A percentile compares a stretch with the other conserved stretches of the same genome.
These are phyloP conservation scores for Umbelopsis sp. DNA, from an alignment of 371 early-diverging fungal species.

Conservation along the genomic window DNA sequence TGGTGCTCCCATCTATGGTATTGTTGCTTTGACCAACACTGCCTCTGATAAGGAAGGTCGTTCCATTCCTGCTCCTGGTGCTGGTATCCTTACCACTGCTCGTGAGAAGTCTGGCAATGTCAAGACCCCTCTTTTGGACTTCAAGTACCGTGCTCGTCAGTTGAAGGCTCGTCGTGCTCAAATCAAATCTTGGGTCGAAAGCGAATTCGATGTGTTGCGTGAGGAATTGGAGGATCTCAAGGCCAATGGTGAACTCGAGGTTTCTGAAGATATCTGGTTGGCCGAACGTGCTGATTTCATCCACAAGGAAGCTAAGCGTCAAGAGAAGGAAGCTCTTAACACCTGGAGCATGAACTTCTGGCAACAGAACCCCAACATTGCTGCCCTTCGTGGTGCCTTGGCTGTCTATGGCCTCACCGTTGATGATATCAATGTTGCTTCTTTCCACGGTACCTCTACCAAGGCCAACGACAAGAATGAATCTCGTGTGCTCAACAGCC, in stretches of 20 bases:
- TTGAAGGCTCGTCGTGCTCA: constrained; percentile 78
- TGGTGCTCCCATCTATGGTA: constrained; percentile 95
- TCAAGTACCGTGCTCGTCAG: constrained; percentile 91
- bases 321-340: constrained; percentile 82
- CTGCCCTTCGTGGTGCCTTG: constrained; percentile 92
- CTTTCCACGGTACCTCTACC: constrained; percentile 98
- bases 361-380: constrained; percentile 79
- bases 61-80: constrained; percentile 95
- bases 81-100: constrained; percentile 95
- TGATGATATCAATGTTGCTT: constrained; percentile 95
- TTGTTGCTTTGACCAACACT: constrained; percentile 91
- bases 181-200: constrained; percentile 86
- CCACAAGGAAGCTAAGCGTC: constrained; percentile 82
- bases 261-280: constrained; percentile 74
- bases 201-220: constrained; percentile 74
- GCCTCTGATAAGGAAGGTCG: constrained; percentile 97
- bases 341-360: constrained; percentile 92
- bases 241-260: constrained; percentile 58
- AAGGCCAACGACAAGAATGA: constrained; percentile 98
- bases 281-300: constrained; percentile 82
- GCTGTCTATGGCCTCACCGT: constrained; percentile 90
- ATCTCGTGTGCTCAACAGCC: constrained; percentile 86
- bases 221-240: constrained; percentile 79
- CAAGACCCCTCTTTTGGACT: constrained; percentile 80
- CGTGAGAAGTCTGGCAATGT: constrained; percentile 72